Evolutionary conservation across 176 grass and related monocot genomes (phyloP).

Genomic region (Rhynchospora breviuscula): DNA sequence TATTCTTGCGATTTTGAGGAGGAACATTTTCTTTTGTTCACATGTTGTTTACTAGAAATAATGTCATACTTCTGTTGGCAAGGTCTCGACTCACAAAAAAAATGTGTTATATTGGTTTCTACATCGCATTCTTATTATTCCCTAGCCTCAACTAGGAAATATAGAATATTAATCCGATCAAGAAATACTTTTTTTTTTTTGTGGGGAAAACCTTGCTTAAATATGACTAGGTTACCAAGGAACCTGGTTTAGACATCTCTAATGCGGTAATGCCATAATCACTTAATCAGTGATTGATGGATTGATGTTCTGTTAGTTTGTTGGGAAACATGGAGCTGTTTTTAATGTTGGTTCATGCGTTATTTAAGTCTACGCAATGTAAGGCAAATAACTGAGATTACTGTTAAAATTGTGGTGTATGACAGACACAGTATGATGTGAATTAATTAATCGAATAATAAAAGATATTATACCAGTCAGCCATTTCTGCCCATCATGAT

Average conservation of each 20-base stretch:
- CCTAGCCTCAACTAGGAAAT: not conserved
- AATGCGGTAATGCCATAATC: too few species aligned
- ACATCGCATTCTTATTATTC: not conserved
- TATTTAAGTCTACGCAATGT: not conserved
- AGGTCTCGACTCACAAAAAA: not conserved
- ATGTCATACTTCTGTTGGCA: not conserved
- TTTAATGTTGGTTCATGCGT: not conserved
- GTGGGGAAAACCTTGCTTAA: not conserved
- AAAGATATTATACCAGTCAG: too few species aligned
- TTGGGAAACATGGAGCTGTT: not conserved
- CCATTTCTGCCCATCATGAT: too few species aligned
- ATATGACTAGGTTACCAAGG: not conserved
- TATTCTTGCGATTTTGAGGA: too few species aligned
- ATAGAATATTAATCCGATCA: not conserved
- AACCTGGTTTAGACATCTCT: not conserved
- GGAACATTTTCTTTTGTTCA: not conserved
- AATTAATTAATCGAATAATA: too few species aligned
- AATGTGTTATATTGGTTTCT: not conserved
- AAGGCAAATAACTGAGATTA: not conserved
- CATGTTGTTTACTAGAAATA: not conserved
- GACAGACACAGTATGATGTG: too few species aligned
- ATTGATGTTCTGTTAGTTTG: not conserved
- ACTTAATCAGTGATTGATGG: too few species aligned
- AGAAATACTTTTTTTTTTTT: not conserved
- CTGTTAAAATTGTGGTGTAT: too few species aligned